These are phyloP conservation scores for Clitopilus passeckerianus DNA, from an alignment of 768 basidiomycete genomes.

Conservation along the genomic window DNA sequence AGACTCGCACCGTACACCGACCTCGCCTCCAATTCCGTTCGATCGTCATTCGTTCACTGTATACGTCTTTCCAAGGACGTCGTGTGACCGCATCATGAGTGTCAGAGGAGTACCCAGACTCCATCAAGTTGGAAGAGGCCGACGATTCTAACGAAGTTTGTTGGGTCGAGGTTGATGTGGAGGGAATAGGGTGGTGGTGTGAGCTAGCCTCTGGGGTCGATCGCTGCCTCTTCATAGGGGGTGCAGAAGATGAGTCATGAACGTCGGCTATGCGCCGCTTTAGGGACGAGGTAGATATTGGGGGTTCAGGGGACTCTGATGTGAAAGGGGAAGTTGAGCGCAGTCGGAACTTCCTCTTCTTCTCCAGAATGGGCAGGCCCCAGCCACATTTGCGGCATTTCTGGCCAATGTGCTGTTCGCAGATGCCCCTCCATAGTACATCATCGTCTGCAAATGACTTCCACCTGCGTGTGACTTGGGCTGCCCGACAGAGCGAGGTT, in stretches of 20 bases:
- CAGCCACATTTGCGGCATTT: constrained; percentile 97
- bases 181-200: constrained; percentile 6
- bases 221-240: constrained; percentile 50
- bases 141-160: constrained; percentile 5
- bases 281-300: constrained; percentile 8
- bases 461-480: constrained; percentile 87
- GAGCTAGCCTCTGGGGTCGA: constrained; percentile 19
- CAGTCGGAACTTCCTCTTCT: constrained; percentile 46
- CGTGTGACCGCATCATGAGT: constrained; percentile 39
- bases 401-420: constrained; percentile 97
- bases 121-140: constrained; percentile 20
- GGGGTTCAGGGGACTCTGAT: constrained; percentile 14
- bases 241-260: constrained; percentile 16
- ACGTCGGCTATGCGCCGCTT: constrained; percentile 37
- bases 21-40: constrained; percentile 98
- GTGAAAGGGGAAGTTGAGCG: constrained; percentile 19
- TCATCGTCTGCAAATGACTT: constrained; percentile 90
- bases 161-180: constrained; percentile 8
- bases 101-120: constrained; percentile 21
- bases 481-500: constrained; percentile 87
- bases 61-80: constrained; percentile 97
- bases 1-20: constrained; percentile 75
- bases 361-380: constrained; percentile 91
- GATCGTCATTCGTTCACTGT: constrained; percentile 93
- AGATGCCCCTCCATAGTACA: constrained; percentile 91